Percentiles rank a stretch among this genome's conserved stretches.
Conservation (phyloP, 495 filamentous ascomycete species). For the Extremus antarcticus region DNA sequence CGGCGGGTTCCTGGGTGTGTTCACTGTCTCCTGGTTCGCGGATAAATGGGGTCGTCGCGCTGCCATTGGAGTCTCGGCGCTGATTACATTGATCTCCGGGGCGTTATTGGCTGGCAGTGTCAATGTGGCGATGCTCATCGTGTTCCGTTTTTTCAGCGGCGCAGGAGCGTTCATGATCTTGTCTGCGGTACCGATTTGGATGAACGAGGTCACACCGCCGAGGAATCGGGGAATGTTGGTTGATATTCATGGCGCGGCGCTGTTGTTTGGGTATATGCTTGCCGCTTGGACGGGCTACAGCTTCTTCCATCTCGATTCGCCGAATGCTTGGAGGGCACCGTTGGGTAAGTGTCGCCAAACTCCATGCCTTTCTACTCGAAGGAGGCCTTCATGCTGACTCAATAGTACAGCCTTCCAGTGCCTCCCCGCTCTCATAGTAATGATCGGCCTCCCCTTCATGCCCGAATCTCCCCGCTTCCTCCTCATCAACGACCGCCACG, state of each 20-base stretch:
- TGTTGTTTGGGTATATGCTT: slow-evolving; percentile 9
- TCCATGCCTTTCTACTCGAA: too few relatives aligned
- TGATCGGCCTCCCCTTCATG: slow-evolving; percentile 7
- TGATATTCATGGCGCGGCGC: slow-evolving; percentile 1
- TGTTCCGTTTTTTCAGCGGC: not conserved
- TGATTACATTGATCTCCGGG: not conserved
- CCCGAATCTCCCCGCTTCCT: slow-evolving; percentile 9
- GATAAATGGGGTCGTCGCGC: not conserved
- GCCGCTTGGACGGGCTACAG: slow-evolving; percentile 14
- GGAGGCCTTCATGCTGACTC: too few relatives aligned
- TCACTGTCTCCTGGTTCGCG: not conserved
- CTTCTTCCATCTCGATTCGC: not conserved
- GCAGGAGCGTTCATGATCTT: not conserved
- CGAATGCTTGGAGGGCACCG: not conserved
- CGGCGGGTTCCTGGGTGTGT: not conserved
- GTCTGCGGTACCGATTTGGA: not conserved
- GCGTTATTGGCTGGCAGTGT: slow-evolving; percentile 3
- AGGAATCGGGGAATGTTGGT: slow-evolving; percentile 2
- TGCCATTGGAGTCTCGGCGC: not conserved
- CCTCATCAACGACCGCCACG: not conserved
- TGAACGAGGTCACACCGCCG: slow-evolving; percentile 1
- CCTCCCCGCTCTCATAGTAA: slow-evolving; percentile 3
- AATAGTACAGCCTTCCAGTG: slow-evolving; percentile 7
- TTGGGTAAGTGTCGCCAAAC: not conserved
- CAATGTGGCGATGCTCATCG: not conserved